Evolutionary conservation across 352 stramenopile species (phyloP), one percentile per base, ranked within the genome.

Genomic region (Globisporangium lucens): DNA sequence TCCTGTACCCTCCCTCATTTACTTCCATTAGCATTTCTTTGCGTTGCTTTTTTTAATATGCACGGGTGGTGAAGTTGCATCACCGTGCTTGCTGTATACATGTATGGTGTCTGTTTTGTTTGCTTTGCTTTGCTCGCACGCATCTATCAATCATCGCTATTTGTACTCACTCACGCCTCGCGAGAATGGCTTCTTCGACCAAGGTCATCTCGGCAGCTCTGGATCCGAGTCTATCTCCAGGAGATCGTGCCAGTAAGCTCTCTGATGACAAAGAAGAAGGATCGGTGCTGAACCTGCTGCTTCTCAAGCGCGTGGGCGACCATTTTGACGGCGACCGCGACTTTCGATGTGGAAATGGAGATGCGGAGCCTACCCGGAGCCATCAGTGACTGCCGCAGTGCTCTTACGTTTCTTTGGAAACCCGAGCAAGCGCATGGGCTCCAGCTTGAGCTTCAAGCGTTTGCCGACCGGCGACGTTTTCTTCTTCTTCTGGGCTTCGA

Each of bases 401-500:
- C 33, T 47, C 20, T 47, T 55, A 30, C 65, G 65, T 20, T 66
- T 70, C 27, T 55, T 70, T 4, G 67, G 63, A 4, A 63, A 66
- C 17, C 41, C 62, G 0, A 79, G 65, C 52, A 70, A 41, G 24
- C 66, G 64, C 76, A 78, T 78, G 55, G 79, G 70, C 65, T 79
- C 65, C n/a, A 79, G 36, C 56, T 83, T 78, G 22, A 81, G 41
- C 63, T 78, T 71, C 46, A 79, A 57, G 10, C 66, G 66, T 29
- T 74, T 69, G 1, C 62, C 51, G 27, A 65, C 29, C 13, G 65
- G 61, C 17, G 38, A 20, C 15, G 38, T 46, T 46, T 46, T 46
- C 38, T 57, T 65, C n/a, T 69, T 68, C 38, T 69, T 68, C 51
- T 70, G 68, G 1, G 67, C 64, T 2, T 83, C 72, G 2, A 81